These are phyloP conservation scores for Trichosporon sp. DNA, from an alignment of 1,284 basidiomycete genomes.

Conservation along the genomic window DNA sequence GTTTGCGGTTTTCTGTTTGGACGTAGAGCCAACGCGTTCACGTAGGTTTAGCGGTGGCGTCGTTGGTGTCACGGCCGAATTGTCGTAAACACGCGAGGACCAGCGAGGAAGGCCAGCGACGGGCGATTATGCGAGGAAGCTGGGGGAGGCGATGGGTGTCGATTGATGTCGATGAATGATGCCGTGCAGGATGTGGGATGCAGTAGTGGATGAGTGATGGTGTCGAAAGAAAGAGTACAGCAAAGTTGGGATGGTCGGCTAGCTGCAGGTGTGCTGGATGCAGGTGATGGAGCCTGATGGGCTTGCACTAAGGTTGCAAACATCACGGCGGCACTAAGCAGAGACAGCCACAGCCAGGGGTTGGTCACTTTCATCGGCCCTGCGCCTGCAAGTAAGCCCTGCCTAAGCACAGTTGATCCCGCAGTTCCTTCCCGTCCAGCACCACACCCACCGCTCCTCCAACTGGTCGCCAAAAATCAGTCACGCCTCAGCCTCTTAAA, in stretches of 20 bases:
- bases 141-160: background rate
- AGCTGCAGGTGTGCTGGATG: background rate
- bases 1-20: conserved; percentile 8
- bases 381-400: conserved; percentile 1
- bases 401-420: conserved; percentile 10
- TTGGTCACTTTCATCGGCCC: conserved; percentile 9
- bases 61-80: conserved; percentile 16
- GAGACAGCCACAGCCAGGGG: background rate
- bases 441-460: background rate
- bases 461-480: conserved; percentile 19
- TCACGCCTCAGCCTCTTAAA: conserved; percentile 10
- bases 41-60: conserved; percentile 12
- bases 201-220: background rate
- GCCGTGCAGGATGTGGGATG: background rate
- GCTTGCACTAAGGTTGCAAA: background rate
- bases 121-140: background rate
- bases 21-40: background rate
- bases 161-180: background rate
- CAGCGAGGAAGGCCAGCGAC: background rate
- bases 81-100: conserved; percentile 1
- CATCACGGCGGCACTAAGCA: background rate
- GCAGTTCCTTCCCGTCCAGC: conserved; percentile 2
- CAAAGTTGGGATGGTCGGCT: background rate
- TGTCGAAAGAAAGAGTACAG: background rate
- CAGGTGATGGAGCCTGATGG: background rate